Evolutionary conservation across 2,329 filamentous ascomycete species (phyloP).

Genomic region (Lasiodiplodia sp.): DNA sequence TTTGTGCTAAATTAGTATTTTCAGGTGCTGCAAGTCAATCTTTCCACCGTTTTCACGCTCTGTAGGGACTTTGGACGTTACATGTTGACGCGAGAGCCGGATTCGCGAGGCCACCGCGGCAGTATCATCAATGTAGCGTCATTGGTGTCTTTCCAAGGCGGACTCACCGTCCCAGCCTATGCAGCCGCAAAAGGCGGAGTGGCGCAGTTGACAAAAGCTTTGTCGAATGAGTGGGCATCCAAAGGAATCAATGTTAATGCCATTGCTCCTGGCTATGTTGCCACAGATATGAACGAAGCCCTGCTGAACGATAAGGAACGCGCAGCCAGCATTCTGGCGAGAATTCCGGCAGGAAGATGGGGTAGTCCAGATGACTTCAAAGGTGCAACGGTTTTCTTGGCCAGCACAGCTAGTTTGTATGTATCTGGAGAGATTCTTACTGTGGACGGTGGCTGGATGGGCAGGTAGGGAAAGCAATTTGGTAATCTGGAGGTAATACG

Average conservation of each 20-base stretch:
- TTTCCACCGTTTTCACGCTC: constrained; percentile 80
- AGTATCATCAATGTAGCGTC: constrained; percentile 85
- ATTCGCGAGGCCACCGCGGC: constrained; percentile 64
- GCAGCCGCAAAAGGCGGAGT: constrained; percentile 86
- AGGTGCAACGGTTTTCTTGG: constrained; percentile 78
- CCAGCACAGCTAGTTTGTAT: constrained; percentile 76
- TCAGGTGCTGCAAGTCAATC: constrained; percentile 81
- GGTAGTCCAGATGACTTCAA: constrained; percentile 87
- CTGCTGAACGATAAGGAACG: constrained; percentile 75
- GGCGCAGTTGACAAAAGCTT: constrained; percentile 81
- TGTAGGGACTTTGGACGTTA: constrained; percentile 78
- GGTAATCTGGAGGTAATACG: fast-evolving
- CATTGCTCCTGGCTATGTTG: constrained; percentile 88
- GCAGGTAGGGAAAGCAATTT: constrained; percentile 60
- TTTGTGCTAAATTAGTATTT: background rate
- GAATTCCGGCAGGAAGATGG: constrained; percentile 87
- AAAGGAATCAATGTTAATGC: constrained; percentile 84
- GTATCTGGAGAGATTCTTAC: constrained; percentile 82
- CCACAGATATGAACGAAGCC: constrained; percentile 89
- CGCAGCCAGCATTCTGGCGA: constrained; percentile 74
- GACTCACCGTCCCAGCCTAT: constrained; percentile 87
- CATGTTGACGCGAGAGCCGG: constrained; percentile 67
- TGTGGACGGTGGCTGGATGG: constrained; percentile 95
- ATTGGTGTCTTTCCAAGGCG: constrained; percentile 83
- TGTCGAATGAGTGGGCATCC: constrained; percentile 84